Conservation (phyloP, 164 flowering plant genomes). For the Piper longum region DNA sequence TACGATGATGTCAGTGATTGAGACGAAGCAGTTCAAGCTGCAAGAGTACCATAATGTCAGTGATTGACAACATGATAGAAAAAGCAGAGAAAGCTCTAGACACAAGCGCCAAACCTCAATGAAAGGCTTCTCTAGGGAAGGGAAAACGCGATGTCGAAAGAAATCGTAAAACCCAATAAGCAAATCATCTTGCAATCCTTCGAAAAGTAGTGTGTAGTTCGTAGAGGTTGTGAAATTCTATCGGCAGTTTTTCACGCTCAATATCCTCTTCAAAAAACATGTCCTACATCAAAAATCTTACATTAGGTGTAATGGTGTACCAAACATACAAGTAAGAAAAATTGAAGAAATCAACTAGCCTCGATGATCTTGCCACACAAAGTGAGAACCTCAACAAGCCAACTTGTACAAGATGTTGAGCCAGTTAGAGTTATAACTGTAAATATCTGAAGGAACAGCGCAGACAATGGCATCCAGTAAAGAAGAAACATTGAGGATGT, state of each 20-base stretch:
- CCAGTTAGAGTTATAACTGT: background rate
- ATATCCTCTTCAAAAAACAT: background rate
- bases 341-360: background rate
- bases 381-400: background rate
- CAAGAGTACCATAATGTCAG: background rate
- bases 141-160: too few relatives aligned
- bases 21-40: background rate
- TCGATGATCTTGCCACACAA: background rate
- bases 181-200: too few relatives aligned
- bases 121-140: background rate
- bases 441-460: background rate
- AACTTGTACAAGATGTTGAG: background rate
- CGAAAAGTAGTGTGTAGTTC: background rate
- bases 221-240: background rate
- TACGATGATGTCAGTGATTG: background rate
- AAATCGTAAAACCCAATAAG: too few relatives aligned
- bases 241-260: background rate
- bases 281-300: background rate
- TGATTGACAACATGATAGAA: too few relatives aligned
- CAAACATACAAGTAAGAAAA: background rate
- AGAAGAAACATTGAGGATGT: background rate
- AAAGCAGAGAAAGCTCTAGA: background rate
- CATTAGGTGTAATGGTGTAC: background rate
- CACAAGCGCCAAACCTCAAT: background rate
- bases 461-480: background rate